Percentiles rank a stretch among this genome's conserved stretches.
Evolutionary conservation across 331 rosid genomes (phyloP).

Genomic region (Arachis monticola): DNA sequence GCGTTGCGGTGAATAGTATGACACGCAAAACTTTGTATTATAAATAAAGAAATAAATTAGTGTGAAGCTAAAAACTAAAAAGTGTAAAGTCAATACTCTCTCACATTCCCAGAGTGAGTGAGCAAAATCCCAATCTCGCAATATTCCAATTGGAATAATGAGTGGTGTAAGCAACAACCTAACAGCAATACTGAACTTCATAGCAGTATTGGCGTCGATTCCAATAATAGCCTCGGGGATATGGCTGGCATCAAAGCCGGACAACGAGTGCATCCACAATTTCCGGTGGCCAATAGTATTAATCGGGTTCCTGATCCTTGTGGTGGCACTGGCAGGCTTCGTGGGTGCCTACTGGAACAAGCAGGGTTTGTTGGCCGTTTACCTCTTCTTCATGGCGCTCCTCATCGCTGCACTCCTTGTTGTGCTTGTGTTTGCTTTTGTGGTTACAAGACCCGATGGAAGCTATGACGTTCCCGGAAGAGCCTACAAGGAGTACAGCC

Average conservation of each 20-base stretch:
- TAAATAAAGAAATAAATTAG: no score
- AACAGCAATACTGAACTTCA: constrained; percentile 71
- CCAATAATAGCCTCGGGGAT: constrained; percentile 80
- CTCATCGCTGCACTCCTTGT: constrained; percentile 67
- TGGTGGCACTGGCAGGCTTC: constrained; percentile 75
- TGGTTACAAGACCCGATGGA: constrained; percentile 68
- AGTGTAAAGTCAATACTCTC: neutral
- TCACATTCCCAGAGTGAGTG: neutral
- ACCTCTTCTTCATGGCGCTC: constrained; percentile 80
- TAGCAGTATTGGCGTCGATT: constrained; percentile 68
- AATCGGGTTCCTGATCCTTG: constrained; percentile 67
- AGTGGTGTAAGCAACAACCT: constrained; percentile 69
- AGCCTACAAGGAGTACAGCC: constrained; percentile 62
- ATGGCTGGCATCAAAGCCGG: constrained; percentile 86
- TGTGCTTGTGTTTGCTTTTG: constrained; percentile 69
- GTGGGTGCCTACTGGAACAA: constrained; percentile 83
- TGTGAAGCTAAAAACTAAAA: no score
- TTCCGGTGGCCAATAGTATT: constrained; percentile 79
- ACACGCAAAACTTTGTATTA: no score
- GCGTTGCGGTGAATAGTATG: no score
- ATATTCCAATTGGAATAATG: constrained; percentile 51
- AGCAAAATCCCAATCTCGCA: neutral
- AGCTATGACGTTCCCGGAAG: constrained; percentile 58
- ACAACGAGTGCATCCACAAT: constrained; percentile 69
- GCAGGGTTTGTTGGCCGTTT: constrained; percentile 72